phyloP scores from a whole-genome alignment of 345 rosid species.

The Dimocarpus longan region DNA sequence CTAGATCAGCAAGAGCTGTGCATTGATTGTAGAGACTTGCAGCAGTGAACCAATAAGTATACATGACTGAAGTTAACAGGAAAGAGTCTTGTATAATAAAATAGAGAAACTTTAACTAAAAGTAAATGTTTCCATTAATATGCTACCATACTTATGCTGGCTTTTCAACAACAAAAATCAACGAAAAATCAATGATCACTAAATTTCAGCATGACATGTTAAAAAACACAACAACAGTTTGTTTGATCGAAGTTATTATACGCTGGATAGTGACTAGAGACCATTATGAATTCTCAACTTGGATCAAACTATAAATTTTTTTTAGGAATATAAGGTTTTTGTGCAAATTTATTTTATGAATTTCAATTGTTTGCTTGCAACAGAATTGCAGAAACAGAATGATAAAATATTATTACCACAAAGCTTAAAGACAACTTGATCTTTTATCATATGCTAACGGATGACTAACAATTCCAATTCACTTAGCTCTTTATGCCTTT shows the following conservation, averaged over 20 bases:
- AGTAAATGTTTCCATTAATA: not conserved
- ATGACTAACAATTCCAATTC: not conserved
- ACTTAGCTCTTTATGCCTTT: not conserved
- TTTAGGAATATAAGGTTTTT: not conserved
- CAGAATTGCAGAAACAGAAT: not conserved
- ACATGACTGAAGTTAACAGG: not conserved
- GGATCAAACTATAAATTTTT: not conserved
- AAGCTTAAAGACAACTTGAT: not conserved
- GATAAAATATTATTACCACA: not conserved
- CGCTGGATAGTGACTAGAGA: not conserved
- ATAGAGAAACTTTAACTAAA: not conserved
- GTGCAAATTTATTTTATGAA: not conserved
- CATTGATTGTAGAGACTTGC: not conserved
- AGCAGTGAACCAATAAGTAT: not conserved
- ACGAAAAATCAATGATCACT: too few species aligned
- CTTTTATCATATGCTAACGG: not conserved
- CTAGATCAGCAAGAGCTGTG: conserved; percentile 21
- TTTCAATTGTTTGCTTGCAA: not conserved
- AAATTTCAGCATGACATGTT: not conserved
- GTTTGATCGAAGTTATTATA: not conserved
- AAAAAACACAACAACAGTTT: not conserved
- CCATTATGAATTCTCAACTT: not conserved
- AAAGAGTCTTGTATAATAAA: not conserved
- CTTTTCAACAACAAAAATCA: not conserved
- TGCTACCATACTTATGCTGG: not conserved